Evolutionary conservation across 2,329 filamentous ascomycete species (phyloP), one percentile per base, ranked within the genome.

Genomic region (Paecilomyces variotii): DNA sequence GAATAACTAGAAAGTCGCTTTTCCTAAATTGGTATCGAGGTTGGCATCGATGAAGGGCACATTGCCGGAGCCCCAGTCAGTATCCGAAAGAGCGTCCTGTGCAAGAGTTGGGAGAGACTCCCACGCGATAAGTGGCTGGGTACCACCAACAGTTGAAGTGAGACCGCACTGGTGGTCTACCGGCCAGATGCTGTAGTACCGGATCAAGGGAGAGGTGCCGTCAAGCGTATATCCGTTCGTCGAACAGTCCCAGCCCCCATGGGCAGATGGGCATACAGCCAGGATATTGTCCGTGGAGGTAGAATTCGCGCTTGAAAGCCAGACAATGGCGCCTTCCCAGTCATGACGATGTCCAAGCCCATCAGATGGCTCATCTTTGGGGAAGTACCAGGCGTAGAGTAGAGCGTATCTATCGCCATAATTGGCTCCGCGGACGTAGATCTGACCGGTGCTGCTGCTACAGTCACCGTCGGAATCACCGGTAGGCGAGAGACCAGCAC

Each of bases 251-350:
- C 78, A 83, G 3, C 64, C 69, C 2, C 80, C 81, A 57, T 84
- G 81, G 0, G 79, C 80, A 2, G 78, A 80, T 2, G 80, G 80
- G 25, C 80, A 81, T 6, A 83, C 78, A 25, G 79, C 80, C 1
- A 78, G 65, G 30, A 83, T 67, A 0, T 74, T 78, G 7, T 65
- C 62, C 0, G 79, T 74, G 0, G 70, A 66, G 0, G 69, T 70
- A 1, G 72, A 73, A 1, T 72, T 68, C 0, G 66, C 55, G 9
- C 70, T 70, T 0, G 73, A 71, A 0, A 84, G 74, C 79, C 79
- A 84, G 27, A 84, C 74, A 35, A 84, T 77, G 0, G 78, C 71
- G n/a, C 78, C 78, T 63, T 83, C 81, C 81, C 81, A 84, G 64
- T 84, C 81, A 67, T 83, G 79, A 24, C 80, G 76, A 62, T 83